Base-by-base conservation (phyloP, 176 grass and related monocot species). In the Saccharum officinarum region DNA sequence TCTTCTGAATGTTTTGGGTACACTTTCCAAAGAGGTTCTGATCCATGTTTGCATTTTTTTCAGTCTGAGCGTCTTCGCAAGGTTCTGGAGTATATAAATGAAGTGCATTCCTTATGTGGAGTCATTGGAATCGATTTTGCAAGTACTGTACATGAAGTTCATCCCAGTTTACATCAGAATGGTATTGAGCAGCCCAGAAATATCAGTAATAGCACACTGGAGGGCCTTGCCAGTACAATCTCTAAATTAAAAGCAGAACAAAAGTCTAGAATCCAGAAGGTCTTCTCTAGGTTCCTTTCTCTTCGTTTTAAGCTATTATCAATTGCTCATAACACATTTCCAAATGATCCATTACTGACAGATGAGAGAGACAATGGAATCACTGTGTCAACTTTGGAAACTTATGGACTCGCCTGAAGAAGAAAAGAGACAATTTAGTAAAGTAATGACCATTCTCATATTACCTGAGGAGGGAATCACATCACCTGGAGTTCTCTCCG, bases 1-100 rank as follows among this genome's bases (percentile, higher is more conserved):
- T 40, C 7, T 71, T 34, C 17, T 39, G 17, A 71, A 76, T 18
- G 31, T 67, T 80, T 31, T 89, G 17, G 1, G 0, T 36, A n/a
- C 54, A 67, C 15, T 65, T 57, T 52, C 33, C 16, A 38, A 14
- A 66, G 70, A 79, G 10, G 62, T 82, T 77, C 41, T 76, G 17
- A 61, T 75, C 42, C 17, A 12, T 85, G 16, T 74, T 75, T 69
- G 45, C 47, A 42, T 52, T 61, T 66, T 66, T 82, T 92, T 84
- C 89, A 99, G 97, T 94, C 97, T 71, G 94, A 94, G 72, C 89
- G 97, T 64, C 88, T 99, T 88, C 88, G 92, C 5, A 99, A 92
- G 89, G 92, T 96, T 69, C 84, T 99, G 71, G 92, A 89, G 75
- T 89, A 92, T 20, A 88, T 99, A 75, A 96, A 92, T 78, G 86